Evolutionary conservation across 306 rosid species (phyloP), one percentile per base, ranked within the genome.

Genomic region (Dryas drummondii): DNA sequence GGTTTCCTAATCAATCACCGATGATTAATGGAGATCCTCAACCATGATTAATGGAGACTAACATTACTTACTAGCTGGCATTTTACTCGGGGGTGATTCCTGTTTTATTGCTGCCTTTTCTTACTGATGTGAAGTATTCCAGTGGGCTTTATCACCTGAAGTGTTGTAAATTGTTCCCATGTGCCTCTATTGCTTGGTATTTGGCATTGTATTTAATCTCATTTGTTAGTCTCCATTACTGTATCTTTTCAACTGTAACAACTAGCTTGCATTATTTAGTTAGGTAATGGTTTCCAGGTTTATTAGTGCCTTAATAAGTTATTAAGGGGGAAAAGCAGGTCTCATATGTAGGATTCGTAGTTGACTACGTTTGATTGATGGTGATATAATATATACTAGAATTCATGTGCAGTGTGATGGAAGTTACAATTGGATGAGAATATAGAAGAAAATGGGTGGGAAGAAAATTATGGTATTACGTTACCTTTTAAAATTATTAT

Each of bases 1-100:
- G 88, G 84, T 97, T 89, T 83, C 97, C 97, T 61, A 86, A 76
- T 79, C 96, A 90, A 50, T 92, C 98, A 41, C 66, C 73, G 40
- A 82, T 96, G 91, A 87, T 96, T 15, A 77, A 54, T 76, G 98
- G 99, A 69, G 87, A 89, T 32, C 37, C 37, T 32, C 70, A 22
- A 66, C 22, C 42, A 72, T 46, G 19, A 66, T 58, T 14, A 13
- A 61, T 15, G 19, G 13, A 32, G 37, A 32, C 17, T 7, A 61
- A 13, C 66, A 45, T 10, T 22, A 22, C 22, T 22, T 22, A 22
- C 22, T 22, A 59, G 68, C 56, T 12, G 63, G 59, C 68, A 54
- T 79, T 83, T 63, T 56, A 17, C 52, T 56, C 40, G 44, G 67
- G 50, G 77, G 71, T 74, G 77, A 22, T 67, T 72, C 75, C n/a